Conservation (phyloP, 2,329 filamentous ascomycete genomes). For the Penicillium corylophilum region DNA sequence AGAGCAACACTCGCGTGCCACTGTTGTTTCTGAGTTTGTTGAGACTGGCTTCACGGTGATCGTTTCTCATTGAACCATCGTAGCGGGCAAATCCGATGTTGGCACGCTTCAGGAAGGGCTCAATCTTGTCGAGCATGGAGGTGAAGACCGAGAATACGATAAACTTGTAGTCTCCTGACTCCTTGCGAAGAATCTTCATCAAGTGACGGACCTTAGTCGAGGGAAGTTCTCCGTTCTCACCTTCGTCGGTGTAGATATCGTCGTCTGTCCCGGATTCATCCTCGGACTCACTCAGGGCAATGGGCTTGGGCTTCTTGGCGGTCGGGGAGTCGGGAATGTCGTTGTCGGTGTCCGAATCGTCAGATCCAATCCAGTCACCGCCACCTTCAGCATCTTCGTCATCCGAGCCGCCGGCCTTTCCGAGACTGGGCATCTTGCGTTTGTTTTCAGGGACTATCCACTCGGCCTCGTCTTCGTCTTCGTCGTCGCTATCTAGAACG, state of each 20-base stretch:
- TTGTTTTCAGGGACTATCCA: slow-evolving; percentile 76
- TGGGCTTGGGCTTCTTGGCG: slow-evolving; percentile 20
- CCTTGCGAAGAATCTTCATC: slow-evolving; percentile 73
- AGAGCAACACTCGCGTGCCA: slow-evolving; percentile 78
- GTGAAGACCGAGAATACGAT: slow-evolving; percentile 99
- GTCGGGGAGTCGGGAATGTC: slow-evolving; percentile 33
- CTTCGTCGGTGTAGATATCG: slow-evolving; percentile 38
- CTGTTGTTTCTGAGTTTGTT: slow-evolving; percentile 72
- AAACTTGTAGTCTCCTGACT: slow-evolving; percentile 83
- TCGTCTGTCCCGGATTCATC: slow-evolving; percentile 45
- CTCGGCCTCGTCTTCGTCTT: slow-evolving; percentile 66
- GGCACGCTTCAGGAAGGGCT: slow-evolving; percentile 78
- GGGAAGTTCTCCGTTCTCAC: slow-evolving; percentile 46
- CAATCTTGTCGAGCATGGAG: slow-evolving; percentile 93
- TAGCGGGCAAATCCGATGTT: slow-evolving; percentile 82
- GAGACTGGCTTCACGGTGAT: slow-evolving; percentile 83
- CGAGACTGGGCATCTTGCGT: slow-evolving; percentile 60
- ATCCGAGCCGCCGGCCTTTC: slow-evolving; percentile 77
- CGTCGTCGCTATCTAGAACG: slow-evolving; percentile 56
- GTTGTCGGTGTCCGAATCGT: slow-evolving; percentile 61
- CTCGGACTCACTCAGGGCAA: slow-evolving; percentile 22
- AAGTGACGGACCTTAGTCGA: slow-evolving; percentile 93
- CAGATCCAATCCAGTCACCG: slow-evolving; percentile 72
- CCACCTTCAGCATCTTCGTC: slow-evolving; percentile 87
- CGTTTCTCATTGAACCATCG: slow-evolving; percentile 93